Evolutionary conservation across 2,329 filamentous ascomycete genomes (phyloP).

Genomic region (Xylaria sp.): DNA sequence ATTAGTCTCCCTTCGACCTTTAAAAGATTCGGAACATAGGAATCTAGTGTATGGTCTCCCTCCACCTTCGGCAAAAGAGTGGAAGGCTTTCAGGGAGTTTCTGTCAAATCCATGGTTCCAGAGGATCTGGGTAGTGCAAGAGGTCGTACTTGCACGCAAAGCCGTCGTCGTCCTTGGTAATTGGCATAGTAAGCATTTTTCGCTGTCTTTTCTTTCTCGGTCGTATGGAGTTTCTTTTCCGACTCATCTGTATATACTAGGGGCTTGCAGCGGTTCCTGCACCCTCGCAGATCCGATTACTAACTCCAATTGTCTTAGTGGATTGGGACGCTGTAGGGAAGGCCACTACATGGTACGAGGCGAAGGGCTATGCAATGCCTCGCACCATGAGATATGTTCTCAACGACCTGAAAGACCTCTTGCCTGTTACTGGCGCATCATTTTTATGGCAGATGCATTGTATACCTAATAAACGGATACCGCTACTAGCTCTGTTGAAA

Average conservation of each 20-base stretch:
- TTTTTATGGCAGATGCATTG: conserved; percentile 2
- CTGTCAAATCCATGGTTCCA: conserved; percentile 38
- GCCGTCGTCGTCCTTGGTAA: conserved; percentile 35
- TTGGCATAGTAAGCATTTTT: conserved; percentile 25
- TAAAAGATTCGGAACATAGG: conserved; percentile 21
- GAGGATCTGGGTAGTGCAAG: conserved; percentile 40
- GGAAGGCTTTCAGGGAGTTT: conserved; percentile 32
- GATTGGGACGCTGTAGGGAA: conserved; percentile 34
- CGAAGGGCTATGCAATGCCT: conserved; percentile 37
- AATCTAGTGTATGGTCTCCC: conserved; percentile 39
- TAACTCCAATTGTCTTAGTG: conserved; percentile 4
- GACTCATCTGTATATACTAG: neutral
- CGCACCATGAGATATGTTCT: conserved; percentile 23
- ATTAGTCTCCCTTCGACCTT: conserved; percentile 7
- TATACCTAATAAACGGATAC: neutral
- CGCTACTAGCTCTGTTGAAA: conserved; percentile 16
- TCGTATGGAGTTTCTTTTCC: neutral
- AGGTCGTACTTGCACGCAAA: conserved; percentile 34
- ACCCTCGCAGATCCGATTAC: neutral
- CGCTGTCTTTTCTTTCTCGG: neutral
- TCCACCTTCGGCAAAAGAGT: conserved; percentile 26
- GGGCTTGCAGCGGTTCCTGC: neutral
- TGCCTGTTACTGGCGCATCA: conserved; percentile 28
- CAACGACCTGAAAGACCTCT: conserved; percentile 25
- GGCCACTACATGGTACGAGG: conserved; percentile 35